Evolutionary conservation across 352 stramenopile genomes (phyloP).

Genomic region (Phytophthora fragariae): DNA sequence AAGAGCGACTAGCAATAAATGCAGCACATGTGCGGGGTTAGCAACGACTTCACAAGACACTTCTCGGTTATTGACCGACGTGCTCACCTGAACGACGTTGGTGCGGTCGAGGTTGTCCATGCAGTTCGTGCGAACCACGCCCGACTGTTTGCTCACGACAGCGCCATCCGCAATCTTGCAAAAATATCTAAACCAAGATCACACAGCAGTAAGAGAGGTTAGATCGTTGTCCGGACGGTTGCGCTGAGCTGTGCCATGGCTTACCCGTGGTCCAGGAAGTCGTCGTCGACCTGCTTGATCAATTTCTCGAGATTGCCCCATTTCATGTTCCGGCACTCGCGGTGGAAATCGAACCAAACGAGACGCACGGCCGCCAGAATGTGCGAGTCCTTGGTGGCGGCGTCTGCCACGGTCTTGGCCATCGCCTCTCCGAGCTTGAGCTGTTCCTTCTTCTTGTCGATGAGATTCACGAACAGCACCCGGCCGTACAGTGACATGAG

Average conservation of each 20-base stretch:
- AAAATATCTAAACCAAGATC: conserved; percentile 53
- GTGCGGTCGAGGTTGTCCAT: conserved; percentile 98
- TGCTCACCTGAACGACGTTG: conserved; percentile 71
- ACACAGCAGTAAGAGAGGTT: not conserved
- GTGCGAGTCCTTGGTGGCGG: conserved; percentile 64
- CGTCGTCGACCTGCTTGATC: conserved; percentile 86
- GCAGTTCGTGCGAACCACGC: conserved; percentile 97
- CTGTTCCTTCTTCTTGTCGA: conserved; percentile 96
- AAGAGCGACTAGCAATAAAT: conserved; percentile 90
- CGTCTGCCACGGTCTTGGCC: conserved; percentile 72
- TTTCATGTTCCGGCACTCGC: conserved; percentile 94
- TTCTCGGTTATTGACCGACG: not conserved
- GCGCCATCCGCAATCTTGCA: conserved; percentile 56
- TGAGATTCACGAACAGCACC: conserved; percentile 94
- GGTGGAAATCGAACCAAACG: conserved; percentile 98
- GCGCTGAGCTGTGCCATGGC: not conserved
- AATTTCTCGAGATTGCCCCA: conserved; percentile 94
- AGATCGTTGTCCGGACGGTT: not conserved
- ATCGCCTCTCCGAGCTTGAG: conserved; percentile 91
- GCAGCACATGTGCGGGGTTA: conserved; percentile 1
- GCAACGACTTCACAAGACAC: not conserved
- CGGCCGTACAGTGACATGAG: conserved; percentile 76
- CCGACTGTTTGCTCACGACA: conserved; percentile 82
- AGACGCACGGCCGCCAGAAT: conserved; percentile 67
- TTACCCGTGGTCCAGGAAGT: conserved; percentile 78